A percentile compares a stretch with the other conserved stretches of the same genome.
Evolutionary conservation across 768 basidiomycete species (phyloP).

Genomic region (Rhizopogon vinicolor): DNA sequence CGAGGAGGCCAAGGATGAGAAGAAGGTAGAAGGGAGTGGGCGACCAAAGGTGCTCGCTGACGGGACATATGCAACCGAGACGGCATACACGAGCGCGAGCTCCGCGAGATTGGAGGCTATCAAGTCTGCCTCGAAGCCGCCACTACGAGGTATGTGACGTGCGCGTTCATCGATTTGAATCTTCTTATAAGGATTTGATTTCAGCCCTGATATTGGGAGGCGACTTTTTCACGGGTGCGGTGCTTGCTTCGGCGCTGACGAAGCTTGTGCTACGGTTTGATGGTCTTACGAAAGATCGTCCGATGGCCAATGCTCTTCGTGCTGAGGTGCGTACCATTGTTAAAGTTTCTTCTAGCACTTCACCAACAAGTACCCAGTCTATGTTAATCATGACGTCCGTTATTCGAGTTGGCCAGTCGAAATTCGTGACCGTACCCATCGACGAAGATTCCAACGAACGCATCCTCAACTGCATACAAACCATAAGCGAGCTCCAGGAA

Average conservation of each 20-base stretch:
- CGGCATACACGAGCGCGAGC: constrained; percentile 68
- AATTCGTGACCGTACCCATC: constrained; percentile 90
- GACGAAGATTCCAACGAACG: constrained; percentile 98
- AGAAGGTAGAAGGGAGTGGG: constrained; percentile 39
- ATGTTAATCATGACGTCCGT: constrained; percentile 99
- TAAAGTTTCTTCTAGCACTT: neutral
- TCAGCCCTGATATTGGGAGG: constrained; percentile 85
- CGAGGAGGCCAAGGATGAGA: constrained; percentile 33
- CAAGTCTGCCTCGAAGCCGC: constrained; percentile 86
- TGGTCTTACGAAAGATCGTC: constrained; percentile 45
- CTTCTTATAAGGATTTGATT: neutral
- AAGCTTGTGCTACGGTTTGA: constrained; percentile 83
- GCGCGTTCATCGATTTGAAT: neutral
- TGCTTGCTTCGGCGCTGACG: constrained; percentile 84
- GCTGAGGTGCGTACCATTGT: constrained; percentile 62
- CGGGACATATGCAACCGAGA: constrained; percentile 97
- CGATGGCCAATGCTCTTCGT: constrained; percentile 64
- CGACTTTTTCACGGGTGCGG: constrained; percentile 95
- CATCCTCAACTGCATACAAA: constrained; percentile 93
- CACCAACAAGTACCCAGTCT: constrained; percentile 39
- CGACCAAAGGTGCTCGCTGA: constrained; percentile 86
- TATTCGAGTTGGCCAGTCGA: constrained; percentile 96
- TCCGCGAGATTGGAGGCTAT: constrained; percentile 71
- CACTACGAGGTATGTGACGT: constrained; percentile 61
- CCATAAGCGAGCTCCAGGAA: constrained; percentile 74